Base-by-base conservation (phyloP, 1,139 yeast species). In the Blastobotrys petasosporus region DNA sequence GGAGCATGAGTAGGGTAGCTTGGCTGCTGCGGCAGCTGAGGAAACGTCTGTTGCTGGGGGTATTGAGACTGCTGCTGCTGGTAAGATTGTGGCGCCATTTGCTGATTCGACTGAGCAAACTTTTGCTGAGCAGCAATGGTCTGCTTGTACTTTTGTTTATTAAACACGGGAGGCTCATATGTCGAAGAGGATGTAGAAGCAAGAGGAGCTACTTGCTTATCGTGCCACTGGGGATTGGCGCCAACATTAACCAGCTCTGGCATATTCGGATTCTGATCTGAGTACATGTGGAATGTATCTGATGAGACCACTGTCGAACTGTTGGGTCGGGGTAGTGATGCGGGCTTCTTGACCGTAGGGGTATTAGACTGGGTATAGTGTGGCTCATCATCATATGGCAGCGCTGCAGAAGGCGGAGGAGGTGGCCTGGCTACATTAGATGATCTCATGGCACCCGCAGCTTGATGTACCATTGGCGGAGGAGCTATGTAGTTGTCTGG, bases 251-350 rank as follows among this genome's bases (percentile, higher is more conserved):
- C 17, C 4, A 30, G 32, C 12, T 50, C 51, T 9, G 55, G 55
- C 17, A 40, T 31, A 42, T 51, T 47, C 5, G 55, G 55, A 11
- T 54, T 51, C 29, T 44, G 40, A 35, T 53, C 56, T 1, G 56
- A 53, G 32, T 51, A 53, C 29, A 35, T 44, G 25, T 32, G 42
- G 29, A 37, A 42, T n/a, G 16, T 12, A 36, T 6, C 39, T 16
- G 42, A 13, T 7, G 41, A n/a, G 17, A 28, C 28, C 12, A 13
- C 41, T 3, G 41, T 31, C n/a, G 37, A 33, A 4, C 17, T 16
- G 6, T 33, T 40, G 9, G 43, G 43, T 12, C n/a, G 11, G 15
- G 43, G 43, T n/a, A 40, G 23, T 2, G 16, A 15, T 33, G 4
- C 20, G 38, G n/a, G 29, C 4, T 34, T 34, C 9, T 12, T 33